phyloP scores from a whole-genome alignment of 2,329 filamentous ascomycete genomes.

The Fusarium verrucosum region DNA sequence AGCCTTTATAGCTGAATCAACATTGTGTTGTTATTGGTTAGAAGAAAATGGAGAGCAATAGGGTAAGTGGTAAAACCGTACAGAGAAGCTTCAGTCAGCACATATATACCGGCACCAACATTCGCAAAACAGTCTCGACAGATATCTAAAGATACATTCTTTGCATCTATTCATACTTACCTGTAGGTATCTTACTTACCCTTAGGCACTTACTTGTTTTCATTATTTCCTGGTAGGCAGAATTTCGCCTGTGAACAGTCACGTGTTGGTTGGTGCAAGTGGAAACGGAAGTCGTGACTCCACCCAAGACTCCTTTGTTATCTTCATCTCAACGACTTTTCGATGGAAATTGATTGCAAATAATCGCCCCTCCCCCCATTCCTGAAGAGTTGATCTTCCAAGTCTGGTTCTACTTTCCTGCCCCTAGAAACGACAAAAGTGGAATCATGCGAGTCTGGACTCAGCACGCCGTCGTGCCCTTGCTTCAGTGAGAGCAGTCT shows the following conservation, averaged over 20 bases:
- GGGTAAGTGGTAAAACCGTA: background rate
- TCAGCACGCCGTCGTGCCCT: background rate
- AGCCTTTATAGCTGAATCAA: too few species aligned
- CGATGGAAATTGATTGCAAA: background rate
- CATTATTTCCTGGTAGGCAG: too few species aligned
- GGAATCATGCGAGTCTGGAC: background rate
- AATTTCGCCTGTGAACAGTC: background rate
- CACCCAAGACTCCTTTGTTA: background rate
- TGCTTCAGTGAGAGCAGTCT: background rate
- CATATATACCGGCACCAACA: background rate
- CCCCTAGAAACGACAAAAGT: background rate
- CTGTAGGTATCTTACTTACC: too few species aligned
- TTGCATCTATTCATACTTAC: too few species aligned
- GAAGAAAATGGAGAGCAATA: background rate
- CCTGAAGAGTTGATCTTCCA: background rate
- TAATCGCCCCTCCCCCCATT: too few species aligned
- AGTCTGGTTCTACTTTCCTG: background rate
- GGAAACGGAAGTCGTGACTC: constrained; percentile 11
- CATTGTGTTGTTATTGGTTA: background rate
- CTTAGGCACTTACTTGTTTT: too few species aligned
- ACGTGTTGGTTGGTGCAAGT: constrained; percentile 5
- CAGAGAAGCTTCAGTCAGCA: background rate
- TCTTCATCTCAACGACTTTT: constrained; percentile 3
- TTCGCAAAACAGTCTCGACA: too few species aligned
- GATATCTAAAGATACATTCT: too few species aligned